Base-by-base conservation (phyloP, 768 basidiomycete genomes). In the Sarcodon aspratus region DNA sequence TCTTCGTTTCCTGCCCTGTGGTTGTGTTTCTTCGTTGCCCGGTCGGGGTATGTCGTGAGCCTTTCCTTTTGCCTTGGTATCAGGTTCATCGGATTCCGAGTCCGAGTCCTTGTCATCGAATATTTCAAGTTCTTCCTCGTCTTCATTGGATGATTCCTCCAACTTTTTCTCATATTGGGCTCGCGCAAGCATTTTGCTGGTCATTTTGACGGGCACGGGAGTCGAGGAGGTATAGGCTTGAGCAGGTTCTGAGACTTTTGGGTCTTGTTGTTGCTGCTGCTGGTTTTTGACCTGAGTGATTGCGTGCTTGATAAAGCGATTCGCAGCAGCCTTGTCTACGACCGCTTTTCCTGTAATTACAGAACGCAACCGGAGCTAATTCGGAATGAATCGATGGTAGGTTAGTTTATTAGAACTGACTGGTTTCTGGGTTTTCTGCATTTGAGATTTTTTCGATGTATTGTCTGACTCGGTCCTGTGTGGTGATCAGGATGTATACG, bases 391-490 rank as follows among this genome's bases (percentile, higher is more conserved):
- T 48, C 38, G 33, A 43, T 42, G 40, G 5, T 15, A 9, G 40
- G 40, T 8, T 9, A 48, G 37, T 12, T 27, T 27, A 64, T 77
- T 54, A 49, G 80, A 82, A 74, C 59, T 73, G 40, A 17, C 27
- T 27, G 40, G 40, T 66, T 15, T 72, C 71, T 9, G 80, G 75
- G 48, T 80, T 78, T 63, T 92, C 86, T 4, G 87, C 84, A 17
- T 72, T 69, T 51, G 79, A 74, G 47, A 92, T 84, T 60, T 92
- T 93, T 52, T 79, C 78, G 66, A 92, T 92, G 64, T 93, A 92
- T 52, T 79, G 71, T 31, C 78, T 75, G 9, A 92, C 73, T 58
- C 88, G 75, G 53, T 85, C 82, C 88, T 88, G 37, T 33, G 33
- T n/a, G 33, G 32, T 12, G 15, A n/a, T n/a, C n/a, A 33, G 48